Conservation (phyloP, 2,329 filamentous ascomycete species). For the Botrytis elliptica region DNA sequence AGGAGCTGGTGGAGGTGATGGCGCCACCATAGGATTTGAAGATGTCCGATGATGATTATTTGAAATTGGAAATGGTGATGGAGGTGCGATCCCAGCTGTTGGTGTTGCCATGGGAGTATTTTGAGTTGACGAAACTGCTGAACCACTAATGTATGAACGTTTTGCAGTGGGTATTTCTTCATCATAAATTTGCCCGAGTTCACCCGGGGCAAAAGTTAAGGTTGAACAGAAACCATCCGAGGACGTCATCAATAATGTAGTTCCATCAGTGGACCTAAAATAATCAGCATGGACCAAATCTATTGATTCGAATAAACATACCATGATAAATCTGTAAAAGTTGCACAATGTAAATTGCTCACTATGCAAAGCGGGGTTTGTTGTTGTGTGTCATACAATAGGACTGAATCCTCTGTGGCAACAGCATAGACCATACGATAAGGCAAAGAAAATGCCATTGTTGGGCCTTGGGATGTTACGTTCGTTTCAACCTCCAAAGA, state of each 20-base stretch:
- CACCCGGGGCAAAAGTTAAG: conserved; percentile 77
- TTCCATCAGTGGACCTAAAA: conserved; percentile 69
- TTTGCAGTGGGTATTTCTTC: conserved; percentile 59
- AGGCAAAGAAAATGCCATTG: conserved; percentile 75
- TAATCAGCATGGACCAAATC: conserved; percentile 18
- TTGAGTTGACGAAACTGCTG: conserved; percentile 53
- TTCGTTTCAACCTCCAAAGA: conserved; percentile 46
- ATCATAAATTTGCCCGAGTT: conserved; percentile 79
- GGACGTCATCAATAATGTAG: conserved; percentile 88
- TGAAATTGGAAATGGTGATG: conserved; percentile 51
- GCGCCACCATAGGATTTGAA: conserved; percentile 59
- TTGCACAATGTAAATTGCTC: conserved; percentile 95
- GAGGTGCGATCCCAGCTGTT: conserved; percentile 58
- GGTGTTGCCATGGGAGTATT: conserved; percentile 71
- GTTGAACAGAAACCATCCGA: conserved; percentile 97
- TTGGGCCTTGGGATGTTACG: conserved; percentile 56
- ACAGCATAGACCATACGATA: conserved; percentile 97
- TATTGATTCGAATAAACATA: conserved; percentile 49
- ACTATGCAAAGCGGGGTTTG: conserved; percentile 90
- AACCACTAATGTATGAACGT: conserved; percentile 41
- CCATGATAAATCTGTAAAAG: conserved; percentile 96
- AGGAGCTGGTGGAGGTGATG: conserved; percentile 57
- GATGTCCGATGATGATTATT: conserved; percentile 55
- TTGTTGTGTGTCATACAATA: conserved; percentile 96
- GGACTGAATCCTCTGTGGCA: conserved; percentile 90